A percentile compares a stretch with the other conserved stretches of the same genome.
Conservation (phyloP, 2,329 filamentous ascomycete species). For the Xylaria digitata region DNA sequence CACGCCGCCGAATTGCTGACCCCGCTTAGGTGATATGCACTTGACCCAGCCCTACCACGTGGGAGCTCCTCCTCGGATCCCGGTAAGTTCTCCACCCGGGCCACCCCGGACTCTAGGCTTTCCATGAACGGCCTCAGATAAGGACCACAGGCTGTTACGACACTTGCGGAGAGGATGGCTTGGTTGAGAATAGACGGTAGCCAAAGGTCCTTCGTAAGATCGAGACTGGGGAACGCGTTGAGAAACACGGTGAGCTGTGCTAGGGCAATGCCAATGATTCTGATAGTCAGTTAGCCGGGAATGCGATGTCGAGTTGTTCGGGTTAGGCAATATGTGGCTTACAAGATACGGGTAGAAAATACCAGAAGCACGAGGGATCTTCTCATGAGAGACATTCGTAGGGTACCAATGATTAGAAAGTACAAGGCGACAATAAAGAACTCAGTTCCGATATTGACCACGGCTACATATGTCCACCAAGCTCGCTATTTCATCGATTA, state of each 20-base stretch:
- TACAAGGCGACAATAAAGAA: conserved; percentile 36
- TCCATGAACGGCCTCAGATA: conserved; percentile 41
- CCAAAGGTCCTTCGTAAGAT: conserved; percentile 32
- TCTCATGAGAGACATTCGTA: conserved; percentile 32
- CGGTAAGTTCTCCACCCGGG: conserved; percentile 35
- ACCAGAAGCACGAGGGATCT: conserved; percentile 30
- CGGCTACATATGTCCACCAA: conserved; percentile 35
- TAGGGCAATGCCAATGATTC: conserved; percentile 32
- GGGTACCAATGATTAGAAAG: conserved; percentile 31
- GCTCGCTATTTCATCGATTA: conserved; percentile 27
- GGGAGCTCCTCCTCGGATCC: conserved; percentile 33
- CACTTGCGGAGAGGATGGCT: conserved; percentile 30
- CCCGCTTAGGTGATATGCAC: conserved; percentile 31
- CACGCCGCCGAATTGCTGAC: conserved; percentile 31
- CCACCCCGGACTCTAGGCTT: conserved; percentile 38
- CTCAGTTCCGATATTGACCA: conserved; percentile 37
- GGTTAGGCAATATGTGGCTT: conserved; percentile 12
- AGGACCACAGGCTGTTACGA: conserved; percentile 38
- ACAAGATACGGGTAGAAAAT: conserved; percentile 38
- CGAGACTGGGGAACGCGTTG: conserved; percentile 21
- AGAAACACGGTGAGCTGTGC: conserved; percentile 36
- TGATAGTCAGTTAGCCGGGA: conserved; percentile 13
- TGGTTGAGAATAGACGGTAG: conserved; percentile 37
- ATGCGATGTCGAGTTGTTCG: neutral
- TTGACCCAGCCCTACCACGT: conserved; percentile 16